Evolutionary conservation across 768 basidiomycete genomes (phyloP).

Genomic region (Psilocybe tampanensis): DNA sequence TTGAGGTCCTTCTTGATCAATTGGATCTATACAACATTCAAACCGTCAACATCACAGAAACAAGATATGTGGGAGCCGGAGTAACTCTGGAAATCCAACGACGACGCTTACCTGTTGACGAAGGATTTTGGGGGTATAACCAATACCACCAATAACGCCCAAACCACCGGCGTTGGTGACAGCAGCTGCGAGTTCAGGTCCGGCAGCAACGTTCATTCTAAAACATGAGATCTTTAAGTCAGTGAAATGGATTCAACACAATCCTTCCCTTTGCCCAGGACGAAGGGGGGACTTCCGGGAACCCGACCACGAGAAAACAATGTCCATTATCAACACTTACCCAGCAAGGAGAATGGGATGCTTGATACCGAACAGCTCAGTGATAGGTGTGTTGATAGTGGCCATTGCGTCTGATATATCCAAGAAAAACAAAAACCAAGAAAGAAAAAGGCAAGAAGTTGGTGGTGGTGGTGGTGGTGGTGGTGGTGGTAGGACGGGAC

Average conservation of each 20-base stretch:
- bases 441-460: background rate
- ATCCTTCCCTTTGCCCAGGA: no score
- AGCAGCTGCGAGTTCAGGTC: slow-evolving; percentile 86
- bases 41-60: background rate
- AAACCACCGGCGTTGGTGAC: slow-evolving; percentile 94
- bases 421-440: background rate
- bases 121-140: slow-evolving; percentile 82
- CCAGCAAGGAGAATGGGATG: slow-evolving; percentile 89
- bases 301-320: background rate
- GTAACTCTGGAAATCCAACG: no score
- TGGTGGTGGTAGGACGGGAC: background rate
- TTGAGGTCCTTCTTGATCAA: slow-evolving; percentile 72
- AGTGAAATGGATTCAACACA: background rate
- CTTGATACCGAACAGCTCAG: slow-evolving; percentile 85
- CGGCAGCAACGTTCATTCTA: slow-evolving; percentile 52
- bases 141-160: slow-evolving; percentile 90
- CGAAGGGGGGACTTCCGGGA: no score
- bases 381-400: slow-evolving; percentile 80
- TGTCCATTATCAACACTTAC: no score
- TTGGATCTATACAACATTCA: slow-evolving; percentile 51
- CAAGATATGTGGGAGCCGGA: background rate
- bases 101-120: slow-evolving; percentile 62
- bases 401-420: slow-evolving; percentile 46
- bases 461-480: background rate
- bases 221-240: background rate